Percentiles rank a stretch among this genome's conserved stretches.
Evolutionary conservation across 2,329 filamentous ascomycete species (phyloP).

Genomic region (Mariannaea sp.): DNA sequence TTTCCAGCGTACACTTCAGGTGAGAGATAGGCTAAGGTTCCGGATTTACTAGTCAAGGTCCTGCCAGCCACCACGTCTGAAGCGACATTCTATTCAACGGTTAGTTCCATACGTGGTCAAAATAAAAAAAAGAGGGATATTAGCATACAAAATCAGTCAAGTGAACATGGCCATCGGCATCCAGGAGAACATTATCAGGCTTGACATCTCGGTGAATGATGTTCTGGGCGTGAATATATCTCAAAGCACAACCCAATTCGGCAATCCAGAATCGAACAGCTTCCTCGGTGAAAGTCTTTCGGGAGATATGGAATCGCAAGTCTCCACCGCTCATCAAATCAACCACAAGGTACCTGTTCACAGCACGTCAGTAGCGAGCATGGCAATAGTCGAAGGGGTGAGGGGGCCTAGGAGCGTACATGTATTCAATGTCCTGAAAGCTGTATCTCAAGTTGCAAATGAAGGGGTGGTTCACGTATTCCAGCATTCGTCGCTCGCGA

Average conservation of each 20-base stretch:
- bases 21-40: slow-evolving; percentile 91
- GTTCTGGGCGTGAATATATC: slow-evolving; percentile 82
- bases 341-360: slow-evolving; percentile 85
- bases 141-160: slow-evolving; percentile 89
- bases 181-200: slow-evolving; percentile 87
- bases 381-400: background rate
- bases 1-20: slow-evolving; percentile 92
- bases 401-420: slow-evolving; percentile 62
- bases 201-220: slow-evolving; percentile 93
- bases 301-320: slow-evolving; percentile 93
- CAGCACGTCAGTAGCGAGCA: slow-evolving; percentile 25
- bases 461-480: slow-evolving; percentile 97
- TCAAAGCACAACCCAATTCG: slow-evolving; percentile 87
- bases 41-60: slow-evolving; percentile 90
- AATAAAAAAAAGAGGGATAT: background rate
- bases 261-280: slow-evolving; percentile 97
- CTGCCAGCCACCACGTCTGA: slow-evolving; percentile 87
- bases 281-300: slow-evolving; percentile 97
- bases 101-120: slow-evolving; percentile 23
- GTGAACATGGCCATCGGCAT: slow-evolving; percentile 92
- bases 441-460: slow-evolving; percentile 98
- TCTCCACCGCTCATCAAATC: slow-evolving; percentile 98
- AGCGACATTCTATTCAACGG: slow-evolving; percentile 80
- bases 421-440: slow-evolving; percentile 98
- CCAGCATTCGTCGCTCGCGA: slow-evolving; percentile 94